These are phyloP conservation scores for Phanerochaete sordida DNA, from an alignment of 768 basidiomycete species.

Conservation along the genomic window DNA sequence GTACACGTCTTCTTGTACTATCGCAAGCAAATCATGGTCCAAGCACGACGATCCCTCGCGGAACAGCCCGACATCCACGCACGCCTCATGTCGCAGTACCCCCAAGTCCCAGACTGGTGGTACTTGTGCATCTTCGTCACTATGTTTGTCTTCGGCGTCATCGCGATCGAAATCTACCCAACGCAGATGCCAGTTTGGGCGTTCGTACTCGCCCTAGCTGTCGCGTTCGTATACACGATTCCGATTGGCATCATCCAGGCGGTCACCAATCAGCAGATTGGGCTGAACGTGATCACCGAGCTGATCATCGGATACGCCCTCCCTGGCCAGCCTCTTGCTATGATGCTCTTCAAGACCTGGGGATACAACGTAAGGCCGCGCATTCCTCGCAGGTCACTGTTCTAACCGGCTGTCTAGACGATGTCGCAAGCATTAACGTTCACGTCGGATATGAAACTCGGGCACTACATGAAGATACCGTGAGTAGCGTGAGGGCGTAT, in stretches of 20 bases:
- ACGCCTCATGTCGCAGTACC: conserved; percentile 40
- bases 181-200: conserved; percentile 66
- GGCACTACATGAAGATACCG: conserved; percentile 71
- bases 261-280: conserved; percentile 72
- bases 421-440: conserved; percentile 51
- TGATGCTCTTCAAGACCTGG: conserved; percentile 72
- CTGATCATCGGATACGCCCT: conserved; percentile 71
- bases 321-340: conserved; percentile 74
- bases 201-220: conserved; percentile 38
- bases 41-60: conserved; percentile 34
- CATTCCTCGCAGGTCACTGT: not conserved
- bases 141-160: conserved; percentile 63
- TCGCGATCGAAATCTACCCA: conserved; percentile 67
- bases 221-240: conserved; percentile 40
- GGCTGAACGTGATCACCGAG: conserved; percentile 67
- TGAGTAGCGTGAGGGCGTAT: conserved; percentile 14
- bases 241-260: conserved; percentile 59
- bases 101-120: conserved; percentile 50
- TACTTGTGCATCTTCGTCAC: conserved; percentile 39
- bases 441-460: conserved; percentile 72
- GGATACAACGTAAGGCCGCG: conserved; percentile 53
- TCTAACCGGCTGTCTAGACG: conserved; percentile 1
- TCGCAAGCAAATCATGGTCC: conserved; percentile 35
- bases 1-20: conserved; percentile 17
- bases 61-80: conserved; percentile 49